A percentile compares a stretch with the other conserved stretches of the same genome.
phyloP scores from a whole-genome alignment of 176 grass and related monocot genomes.

The Metroxylon sagu region DNA sequence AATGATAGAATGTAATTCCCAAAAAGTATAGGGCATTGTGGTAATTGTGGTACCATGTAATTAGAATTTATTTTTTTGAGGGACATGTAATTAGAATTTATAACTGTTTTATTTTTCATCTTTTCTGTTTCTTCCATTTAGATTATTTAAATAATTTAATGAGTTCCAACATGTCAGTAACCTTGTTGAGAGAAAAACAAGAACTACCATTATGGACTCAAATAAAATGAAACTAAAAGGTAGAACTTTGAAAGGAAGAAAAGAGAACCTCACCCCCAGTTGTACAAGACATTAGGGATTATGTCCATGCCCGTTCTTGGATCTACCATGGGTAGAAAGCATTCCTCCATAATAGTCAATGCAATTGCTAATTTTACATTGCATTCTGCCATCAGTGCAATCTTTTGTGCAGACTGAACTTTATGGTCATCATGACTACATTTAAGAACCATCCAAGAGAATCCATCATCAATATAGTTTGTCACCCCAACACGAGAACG shows the following conservation, averaged over 20 bases:
- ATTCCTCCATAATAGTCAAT: conserved; percentile 85
- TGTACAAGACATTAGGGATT: conserved; percentile 73
- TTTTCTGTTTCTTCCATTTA: too few species aligned
- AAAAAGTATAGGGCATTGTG: too few species aligned
- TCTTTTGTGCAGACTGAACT: conserved; percentile 31
- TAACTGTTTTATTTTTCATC: too few species aligned
- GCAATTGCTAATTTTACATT: conserved; percentile 84
- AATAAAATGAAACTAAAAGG: not conserved
- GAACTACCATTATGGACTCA: not conserved
- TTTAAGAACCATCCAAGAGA: conserved; percentile 57
- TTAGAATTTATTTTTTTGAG: too few species aligned
- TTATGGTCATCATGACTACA: conserved; percentile 59
- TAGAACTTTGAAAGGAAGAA: conserved; percentile 8
- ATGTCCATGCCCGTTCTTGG: conserved; percentile 69
- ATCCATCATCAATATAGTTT: conserved; percentile 33
- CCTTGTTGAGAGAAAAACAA: not conserved
- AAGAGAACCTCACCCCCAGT: conserved; percentile 52
- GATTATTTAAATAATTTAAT: too few species aligned
- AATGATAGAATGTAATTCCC: too few species aligned
- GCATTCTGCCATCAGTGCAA: conserved; percentile 78
- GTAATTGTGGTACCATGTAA: too few species aligned
- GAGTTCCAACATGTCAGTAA: too few species aligned
- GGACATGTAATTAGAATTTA: too few species aligned
- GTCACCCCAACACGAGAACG: conserved; percentile 57
- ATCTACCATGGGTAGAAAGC: conserved; percentile 78